Evolutionary conservation across 192 early-diverging fungal genomes (phyloP), one percentile per base, ranked within the genome.

Genomic region (Chytriomyces sp.): DNA sequence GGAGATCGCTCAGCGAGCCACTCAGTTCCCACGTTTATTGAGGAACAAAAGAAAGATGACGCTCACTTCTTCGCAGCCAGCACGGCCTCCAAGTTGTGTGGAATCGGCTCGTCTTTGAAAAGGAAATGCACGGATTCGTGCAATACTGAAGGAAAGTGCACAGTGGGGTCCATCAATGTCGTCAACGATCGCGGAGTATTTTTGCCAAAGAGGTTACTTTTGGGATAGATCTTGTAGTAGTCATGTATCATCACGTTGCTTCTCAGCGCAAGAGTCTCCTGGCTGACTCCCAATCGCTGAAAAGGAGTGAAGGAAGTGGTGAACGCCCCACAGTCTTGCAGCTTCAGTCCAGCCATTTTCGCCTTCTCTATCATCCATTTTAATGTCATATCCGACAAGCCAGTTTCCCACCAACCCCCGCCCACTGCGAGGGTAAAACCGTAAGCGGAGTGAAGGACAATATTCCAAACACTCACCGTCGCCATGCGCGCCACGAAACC

Each of bases 391-490:
- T 66, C 52, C 0, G 58, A 10, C 0, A 76, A 49, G 0, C 75
- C 75, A 25, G 60, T 38, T 41, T 76, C 75, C 57, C 52, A 64
- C 75, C 75, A 76, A 4, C 75, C 75, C 39, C 75, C 75, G 33
- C 75, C 75, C 39, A 76, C n/a, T n/a, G n/a, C n/a, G n/a, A n/a
- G n/a, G n/a, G n/a, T n/a, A n/a, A n/a, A n/a, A n/a, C n/a, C n/a
- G n/a, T n/a, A n/a, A n/a, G n/a, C n/a, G n/a, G n/a, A n/a, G n/a
- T n/a, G n/a, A n/a, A n/a, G n/a, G n/a, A n/a, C n/a, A n/a, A n/a
- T n/a, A n/a, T n/a, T n/a, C n/a, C n/a, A n/a, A n/a, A n/a, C n/a
- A n/a, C n/a, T n/a, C n/a, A n/a, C n/a, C 39, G 39, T 76, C 75
- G 4, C n/a, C 52, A 62, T 76, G 75, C 7, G 31, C 59, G 3